phyloP scores from a whole-genome alignment of 306 rosid species.

The Styphnolobium japonicum region DNA sequence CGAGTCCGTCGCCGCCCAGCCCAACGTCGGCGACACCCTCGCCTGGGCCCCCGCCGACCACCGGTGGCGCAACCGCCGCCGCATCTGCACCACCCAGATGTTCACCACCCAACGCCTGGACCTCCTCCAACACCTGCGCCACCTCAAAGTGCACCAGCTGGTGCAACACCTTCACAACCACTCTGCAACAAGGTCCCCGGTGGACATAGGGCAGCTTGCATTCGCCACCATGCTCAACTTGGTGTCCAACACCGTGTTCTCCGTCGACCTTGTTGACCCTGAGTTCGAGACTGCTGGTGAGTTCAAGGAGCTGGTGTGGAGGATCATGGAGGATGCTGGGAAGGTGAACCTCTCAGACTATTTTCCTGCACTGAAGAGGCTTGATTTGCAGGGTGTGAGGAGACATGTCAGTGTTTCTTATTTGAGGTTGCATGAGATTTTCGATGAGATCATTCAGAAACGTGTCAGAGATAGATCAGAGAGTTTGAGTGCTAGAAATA shows the following conservation, averaged over 20 bases:
- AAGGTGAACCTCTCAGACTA: conserved; percentile 52
- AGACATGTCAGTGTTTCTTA: conserved; percentile 48
- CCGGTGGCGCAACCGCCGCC: conserved; percentile 56
- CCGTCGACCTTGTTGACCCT: conserved; percentile 52
- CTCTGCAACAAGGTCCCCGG: not conserved
- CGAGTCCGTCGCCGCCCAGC: conserved; percentile 49
- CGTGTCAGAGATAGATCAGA: conserved; percentile 31
- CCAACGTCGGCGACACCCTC: conserved; percentile 52
- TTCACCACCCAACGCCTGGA: conserved; percentile 53
- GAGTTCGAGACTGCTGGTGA: conserved; percentile 48
- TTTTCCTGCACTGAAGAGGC: conserved; percentile 42
- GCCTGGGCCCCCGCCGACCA: conserved; percentile 52
- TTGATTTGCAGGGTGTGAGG: conserved; percentile 53
- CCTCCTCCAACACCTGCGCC: conserved; percentile 44
- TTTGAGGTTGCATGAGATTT: conserved; percentile 47
- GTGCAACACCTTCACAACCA: conserved; percentile 29
- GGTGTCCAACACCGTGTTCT: conserved; percentile 54
- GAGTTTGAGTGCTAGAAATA: not conserved
- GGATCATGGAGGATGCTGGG: conserved; percentile 68
- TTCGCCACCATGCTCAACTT: conserved; percentile 55
- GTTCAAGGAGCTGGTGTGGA: conserved; percentile 58
- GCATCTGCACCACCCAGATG: conserved; percentile 48
- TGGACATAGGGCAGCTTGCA: conserved; percentile 35
- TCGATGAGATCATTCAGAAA: conserved; percentile 35
- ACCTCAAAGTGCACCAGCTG: conserved; percentile 41